Base-by-base conservation (phyloP, 2,329 filamentous ascomycete species). In the Colletotrichum chlorophyti region DNA sequence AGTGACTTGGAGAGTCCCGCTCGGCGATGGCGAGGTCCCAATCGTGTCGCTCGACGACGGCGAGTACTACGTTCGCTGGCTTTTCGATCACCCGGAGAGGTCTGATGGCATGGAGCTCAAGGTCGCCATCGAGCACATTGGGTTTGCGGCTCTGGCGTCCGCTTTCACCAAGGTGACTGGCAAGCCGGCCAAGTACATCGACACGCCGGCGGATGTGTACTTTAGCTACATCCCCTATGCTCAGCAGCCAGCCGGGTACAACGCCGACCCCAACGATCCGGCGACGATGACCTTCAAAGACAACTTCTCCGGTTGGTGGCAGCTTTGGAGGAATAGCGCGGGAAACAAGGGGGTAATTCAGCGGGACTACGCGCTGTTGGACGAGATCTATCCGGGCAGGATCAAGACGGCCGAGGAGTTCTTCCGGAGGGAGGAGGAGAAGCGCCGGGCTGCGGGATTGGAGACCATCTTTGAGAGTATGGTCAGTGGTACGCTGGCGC, bases 301-400 rank as follows among this genome's bases (percentile, higher is more conserved):
- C 41, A 84, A 83, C 62, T 84, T 84, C 62, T 76, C 74, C 0
- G 80, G 74, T 0, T 83, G 79, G 62, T 84, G 80, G 77, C 79
- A 74, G 53, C 58, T 77, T 49, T 84, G 74, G 70, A 73, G 69
- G 41, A 50, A 74, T 51, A 76, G 75, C 1, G 74, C 73, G 0
- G 71, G 69, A 0, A 78, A 79, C 50, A 65, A 67, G 24, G 76
- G 76, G 0, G 61, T 83, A 5, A 62, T 82, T 2, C 65, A 66
- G 57, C 72, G 80, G 46, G 76, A 84, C 63, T 83, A 82, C 63
- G 68, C 63, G 12, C 60, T 83, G 15, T 66, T 85, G 37, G 81
- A 84, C 64, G 73, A 79, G 67, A 83, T 85, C 45, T 73, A 79
- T 64, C 81, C 82, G 0, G 64, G 65, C 2, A 70, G 82, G n/a